Evolutionary conservation across 805 yeast genomes (phyloP).

Genomic region (Jamesozyma hellenica): DNA sequence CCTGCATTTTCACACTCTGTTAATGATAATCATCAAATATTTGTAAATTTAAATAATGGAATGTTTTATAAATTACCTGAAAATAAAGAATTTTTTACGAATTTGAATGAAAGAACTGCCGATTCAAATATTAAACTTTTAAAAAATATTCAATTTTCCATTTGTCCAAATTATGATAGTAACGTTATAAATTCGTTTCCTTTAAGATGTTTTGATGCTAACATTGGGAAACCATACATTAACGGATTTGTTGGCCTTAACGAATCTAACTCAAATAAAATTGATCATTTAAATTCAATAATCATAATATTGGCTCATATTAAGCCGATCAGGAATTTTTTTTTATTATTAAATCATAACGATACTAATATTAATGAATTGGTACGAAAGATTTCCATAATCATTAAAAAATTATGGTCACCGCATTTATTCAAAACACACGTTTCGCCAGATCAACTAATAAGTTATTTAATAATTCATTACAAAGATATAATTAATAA

Average conservation of each 20-base stretch:
- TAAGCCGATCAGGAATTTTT: conserved; percentile 37
- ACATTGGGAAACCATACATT: conserved; percentile 35
- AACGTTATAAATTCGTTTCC: conserved; percentile 31
- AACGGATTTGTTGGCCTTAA: conserved; percentile 63
- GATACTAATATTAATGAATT: conserved; percentile 27
- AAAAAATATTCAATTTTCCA: conserved; percentile 41
- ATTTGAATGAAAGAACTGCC: no score
- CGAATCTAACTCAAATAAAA: conserved; percentile 33
- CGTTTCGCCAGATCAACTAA: conserved; percentile 57
- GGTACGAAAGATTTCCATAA: conserved; percentile 34
- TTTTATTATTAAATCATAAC: conserved; percentile 25
- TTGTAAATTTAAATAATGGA: conserved; percentile 41
- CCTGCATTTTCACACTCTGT: conserved; percentile 62
- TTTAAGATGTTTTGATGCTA: conserved; percentile 33
- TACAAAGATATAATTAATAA: conserved; percentile 35
- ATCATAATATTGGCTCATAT: conserved; percentile 50
- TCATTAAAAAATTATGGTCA: conserved; percentile 58
- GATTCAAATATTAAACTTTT: conserved; percentile 21
- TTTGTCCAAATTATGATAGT: conserved; percentile 41
- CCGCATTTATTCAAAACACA: conserved; percentile 40
- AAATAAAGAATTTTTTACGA: conserved; percentile 21
- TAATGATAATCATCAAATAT: conserved; percentile 55
- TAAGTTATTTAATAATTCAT: conserved; percentile 38
- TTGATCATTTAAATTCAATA: conserved; percentile 49
- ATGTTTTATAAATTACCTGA: conserved; percentile 58